Evolutionary conservation across 495 filamentous ascomycete genomes (phyloP).

Genomic region (Glarea lozoyensis): DNA sequence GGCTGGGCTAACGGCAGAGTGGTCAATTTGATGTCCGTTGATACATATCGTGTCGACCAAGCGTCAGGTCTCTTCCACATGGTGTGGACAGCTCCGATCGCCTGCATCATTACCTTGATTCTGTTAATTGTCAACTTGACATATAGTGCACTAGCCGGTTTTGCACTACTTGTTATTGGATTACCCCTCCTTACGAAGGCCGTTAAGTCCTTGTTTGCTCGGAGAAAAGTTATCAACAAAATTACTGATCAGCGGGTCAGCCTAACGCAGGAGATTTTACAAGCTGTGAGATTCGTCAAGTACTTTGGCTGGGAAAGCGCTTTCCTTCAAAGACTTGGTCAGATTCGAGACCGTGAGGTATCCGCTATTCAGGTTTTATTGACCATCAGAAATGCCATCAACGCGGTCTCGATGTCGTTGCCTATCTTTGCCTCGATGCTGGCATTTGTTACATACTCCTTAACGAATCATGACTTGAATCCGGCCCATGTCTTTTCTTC

Average conservation of each 20-base stretch:
- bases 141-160: conserved; percentile 83
- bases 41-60: conserved; percentile 83
- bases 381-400: conserved; percentile 74
- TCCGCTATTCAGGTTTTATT: conserved; percentile 68
- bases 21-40: conserved; percentile 85
- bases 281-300: conserved; percentile 89
- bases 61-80: conserved; percentile 84
- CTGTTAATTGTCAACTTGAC: conserved; percentile 76
- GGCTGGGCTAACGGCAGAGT: conserved; percentile 91
- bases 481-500: conserved; percentile 86
- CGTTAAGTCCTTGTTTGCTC: conserved; percentile 59
- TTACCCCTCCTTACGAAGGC: conserved; percentile 66
- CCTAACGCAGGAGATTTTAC: conserved; percentile 86
- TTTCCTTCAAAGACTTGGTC: conserved; percentile 67
- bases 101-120: conserved; percentile 66
- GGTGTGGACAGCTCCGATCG: conserved; percentile 75
- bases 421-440: conserved; percentile 93
- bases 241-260: conserved; percentile 86
- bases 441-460: conserved; percentile 84
- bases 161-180: conserved; percentile 68
- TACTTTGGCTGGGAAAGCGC: conserved; percentile 90
- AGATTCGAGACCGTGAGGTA: conserved; percentile 69
- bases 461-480: conserved; percentile 59
- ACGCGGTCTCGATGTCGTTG: conserved; percentile 63
- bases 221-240: conserved; percentile 75